Evolutionary conservation across 1,139 yeast species (phyloP).

Genomic region (Taphrina sp.): DNA sequence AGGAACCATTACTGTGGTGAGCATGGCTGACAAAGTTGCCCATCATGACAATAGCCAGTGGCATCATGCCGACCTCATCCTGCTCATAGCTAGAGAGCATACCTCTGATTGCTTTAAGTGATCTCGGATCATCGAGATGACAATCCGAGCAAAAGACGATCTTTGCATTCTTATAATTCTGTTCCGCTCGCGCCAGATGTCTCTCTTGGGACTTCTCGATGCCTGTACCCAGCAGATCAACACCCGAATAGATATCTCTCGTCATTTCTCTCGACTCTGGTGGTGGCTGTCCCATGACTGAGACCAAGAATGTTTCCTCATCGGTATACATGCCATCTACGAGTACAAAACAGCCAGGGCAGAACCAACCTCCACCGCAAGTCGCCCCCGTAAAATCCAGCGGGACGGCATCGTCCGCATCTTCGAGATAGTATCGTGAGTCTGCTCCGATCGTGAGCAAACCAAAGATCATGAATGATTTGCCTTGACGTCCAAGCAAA

Average conservation of each 20-base stretch:
- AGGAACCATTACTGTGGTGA: slow-evolving; percentile 52
- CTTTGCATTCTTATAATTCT: slow-evolving; percentile 55
- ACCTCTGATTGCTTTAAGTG: slow-evolving; percentile 62
- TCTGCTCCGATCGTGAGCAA: slow-evolving; percentile 60
- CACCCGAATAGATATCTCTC: slow-evolving; percentile 68
- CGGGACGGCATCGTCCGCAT: slow-evolving; percentile 73
- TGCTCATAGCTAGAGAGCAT: slow-evolving; percentile 54
- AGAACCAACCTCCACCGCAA: slow-evolving; percentile 65
- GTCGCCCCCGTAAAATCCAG: slow-evolving; percentile 64
- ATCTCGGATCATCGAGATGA: slow-evolving; percentile 58
- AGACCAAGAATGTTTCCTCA: slow-evolving; percentile 68
- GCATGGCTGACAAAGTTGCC: slow-evolving; percentile 76
- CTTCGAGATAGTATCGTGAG: slow-evolving; percentile 76
- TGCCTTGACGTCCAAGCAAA: slow-evolving; percentile 77
- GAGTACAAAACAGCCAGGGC: slow-evolving; percentile 74
- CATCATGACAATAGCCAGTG: slow-evolving; percentile 59
- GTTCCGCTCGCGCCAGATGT: slow-evolving; percentile 58
- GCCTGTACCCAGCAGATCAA: slow-evolving; percentile 76
- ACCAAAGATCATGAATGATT: slow-evolving; percentile 75
- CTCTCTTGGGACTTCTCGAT: slow-evolving; percentile 60
- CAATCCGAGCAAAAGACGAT: slow-evolving; percentile 73
- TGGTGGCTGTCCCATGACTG: slow-evolving; percentile 82
- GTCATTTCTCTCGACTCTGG: slow-evolving; percentile 70
- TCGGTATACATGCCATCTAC: slow-evolving; percentile 80
- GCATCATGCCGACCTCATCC: slow-evolving; percentile 50